Percentiles rank a stretch among this genome's conserved stretches.
phyloP scores from a whole-genome alignment of 805 yeast species.

The Yamadazyma endophytica region DNA sequence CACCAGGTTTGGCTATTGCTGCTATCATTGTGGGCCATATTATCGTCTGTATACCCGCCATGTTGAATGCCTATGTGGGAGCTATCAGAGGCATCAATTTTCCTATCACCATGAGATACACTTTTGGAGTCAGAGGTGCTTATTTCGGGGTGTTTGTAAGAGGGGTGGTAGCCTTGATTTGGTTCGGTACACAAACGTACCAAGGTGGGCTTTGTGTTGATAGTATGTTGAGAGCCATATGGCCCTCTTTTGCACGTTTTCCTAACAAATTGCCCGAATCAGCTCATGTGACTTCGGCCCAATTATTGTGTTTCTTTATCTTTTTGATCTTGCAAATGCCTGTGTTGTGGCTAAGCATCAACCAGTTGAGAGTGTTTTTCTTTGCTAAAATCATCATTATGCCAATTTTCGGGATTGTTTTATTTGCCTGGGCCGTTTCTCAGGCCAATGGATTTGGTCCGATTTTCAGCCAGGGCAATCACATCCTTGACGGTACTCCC shows the following conservation, averaged over 20 bases:
- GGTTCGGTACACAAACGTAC: slow-evolving; percentile 35
- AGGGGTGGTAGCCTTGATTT: slow-evolving; percentile 29
- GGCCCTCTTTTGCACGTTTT: slow-evolving; percentile 14
- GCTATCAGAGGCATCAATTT: slow-evolving; percentile 31
- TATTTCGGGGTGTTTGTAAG: slow-evolving; percentile 30
- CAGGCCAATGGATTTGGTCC: slow-evolving; percentile 22
- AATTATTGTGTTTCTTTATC: slow-evolving; percentile 11
- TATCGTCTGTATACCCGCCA: slow-evolving; percentile 14
- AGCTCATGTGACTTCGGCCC: slow-evolving; percentile 7
- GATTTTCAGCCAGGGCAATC: slow-evolving; percentile 8
- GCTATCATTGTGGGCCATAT: slow-evolving; percentile 21
- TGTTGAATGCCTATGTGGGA: slow-evolving; percentile 20
- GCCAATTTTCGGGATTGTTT: slow-evolving; percentile 25
- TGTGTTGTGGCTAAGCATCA: slow-evolving; percentile 22
- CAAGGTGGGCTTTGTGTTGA: slow-evolving; percentile 32
- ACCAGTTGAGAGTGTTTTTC: slow-evolving; percentile 21
- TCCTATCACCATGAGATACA: slow-evolving; percentile 30
- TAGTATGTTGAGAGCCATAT: slow-evolving; percentile 16
- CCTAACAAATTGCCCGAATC: slow-evolving; percentile 16
- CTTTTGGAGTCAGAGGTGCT: slow-evolving; percentile 31
- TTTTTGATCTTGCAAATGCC: slow-evolving; percentile 14
- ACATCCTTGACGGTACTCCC: slow-evolving; percentile 4
- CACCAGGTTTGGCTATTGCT: slow-evolving; percentile 17
- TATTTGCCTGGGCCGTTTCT: slow-evolving; percentile 25
- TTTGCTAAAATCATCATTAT: slow-evolving; percentile 18